These are phyloP conservation scores for Erigeron philadelphicus DNA, from an alignment of 140 eudicot genomes.

Conservation along the genomic window DNA sequence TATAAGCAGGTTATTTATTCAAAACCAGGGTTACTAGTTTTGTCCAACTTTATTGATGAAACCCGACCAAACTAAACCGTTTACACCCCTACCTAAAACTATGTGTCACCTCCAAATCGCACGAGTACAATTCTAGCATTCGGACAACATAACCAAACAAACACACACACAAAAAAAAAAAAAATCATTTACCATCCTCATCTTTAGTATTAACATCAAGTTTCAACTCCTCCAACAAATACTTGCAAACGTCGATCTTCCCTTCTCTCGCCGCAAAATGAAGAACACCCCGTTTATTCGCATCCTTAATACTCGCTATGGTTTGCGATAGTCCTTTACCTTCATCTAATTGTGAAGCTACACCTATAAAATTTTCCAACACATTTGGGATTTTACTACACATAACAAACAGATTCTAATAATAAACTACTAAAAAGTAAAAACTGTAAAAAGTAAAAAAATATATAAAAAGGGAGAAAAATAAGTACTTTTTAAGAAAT, in stretches of 20 bases:
- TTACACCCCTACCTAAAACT: too few relatives aligned
- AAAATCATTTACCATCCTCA: constrained; percentile 57
- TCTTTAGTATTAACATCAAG: constrained; percentile 68
- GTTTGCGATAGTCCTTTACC: constrained; percentile 79
- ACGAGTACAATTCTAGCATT: neutral
- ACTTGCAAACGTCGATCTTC: constrained; percentile 80
- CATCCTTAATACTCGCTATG: constrained; percentile 75
- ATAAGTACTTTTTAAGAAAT: constrained; percentile 61
- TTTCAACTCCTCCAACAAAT: constrained; percentile 76
- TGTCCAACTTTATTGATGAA: too few relatives aligned
- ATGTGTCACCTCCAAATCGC: neutral
- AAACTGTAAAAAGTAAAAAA: neutral
- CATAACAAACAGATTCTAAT: neutral
- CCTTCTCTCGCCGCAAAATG: constrained; percentile 98
- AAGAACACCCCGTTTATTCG: constrained; percentile 81
- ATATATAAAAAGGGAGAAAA: neutral
- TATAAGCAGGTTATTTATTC: too few relatives aligned
- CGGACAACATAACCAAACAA: neutral
- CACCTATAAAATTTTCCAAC: constrained; percentile 35
- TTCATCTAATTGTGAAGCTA: constrained; percentile 68
- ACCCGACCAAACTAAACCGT: too few relatives aligned
- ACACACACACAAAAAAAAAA: neutral
- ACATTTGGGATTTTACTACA: too few relatives aligned
- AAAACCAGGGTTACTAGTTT: too few relatives aligned
- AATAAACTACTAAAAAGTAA: neutral